These are phyloP conservation scores for Cnidoscolus chayamansa DNA, from an alignment of 441 rosid species.

Conservation along the genomic window DNA sequence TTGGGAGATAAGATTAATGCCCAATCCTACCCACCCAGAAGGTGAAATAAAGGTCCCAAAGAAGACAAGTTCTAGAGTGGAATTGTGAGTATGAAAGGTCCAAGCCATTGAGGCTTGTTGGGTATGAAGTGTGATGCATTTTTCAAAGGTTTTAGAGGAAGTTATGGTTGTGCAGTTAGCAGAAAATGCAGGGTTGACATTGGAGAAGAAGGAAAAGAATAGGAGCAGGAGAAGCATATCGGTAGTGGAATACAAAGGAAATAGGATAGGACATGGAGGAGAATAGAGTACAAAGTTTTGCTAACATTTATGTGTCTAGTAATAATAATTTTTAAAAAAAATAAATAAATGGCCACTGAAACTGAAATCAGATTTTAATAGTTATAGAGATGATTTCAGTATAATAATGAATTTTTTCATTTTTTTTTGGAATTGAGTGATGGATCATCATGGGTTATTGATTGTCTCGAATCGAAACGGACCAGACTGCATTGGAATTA, in stretches of 20 bases:
- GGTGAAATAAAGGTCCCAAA: conserved; percentile 86
- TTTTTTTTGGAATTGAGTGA: too few relatives aligned
- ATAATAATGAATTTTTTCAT: too few relatives aligned
- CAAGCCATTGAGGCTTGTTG: conserved; percentile 93
- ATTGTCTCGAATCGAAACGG: too few relatives aligned
- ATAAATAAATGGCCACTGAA: too few relatives aligned
- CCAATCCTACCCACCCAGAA: conserved; percentile 95
- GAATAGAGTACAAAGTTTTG: not conserved
- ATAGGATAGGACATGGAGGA: not conserved
- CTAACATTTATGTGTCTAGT: too few relatives aligned
- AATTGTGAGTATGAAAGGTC: conserved; percentile 77
- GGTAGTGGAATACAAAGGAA: conserved; percentile 11
- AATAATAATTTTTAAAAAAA: too few relatives aligned
- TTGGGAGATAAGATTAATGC: conserved; percentile 65
- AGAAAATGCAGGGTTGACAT: conserved; percentile 33
- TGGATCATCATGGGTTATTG: too few relatives aligned
- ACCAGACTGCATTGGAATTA: too few relatives aligned
- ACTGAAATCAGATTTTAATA: too few relatives aligned
- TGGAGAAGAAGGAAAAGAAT: conserved; percentile 32
- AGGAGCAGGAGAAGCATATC: conserved; percentile 23
- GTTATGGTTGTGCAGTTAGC: conserved; percentile 63
- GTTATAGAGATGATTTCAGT: too few relatives aligned
- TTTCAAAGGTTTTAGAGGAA: conserved; percentile 52
- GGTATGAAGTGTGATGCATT: conserved; percentile 74
- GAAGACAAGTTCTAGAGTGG: conserved; percentile 77